Base-by-base conservation (phyloP, 2,329 filamentous ascomycete genomes). In the Setomelanomma holmii region DNA sequence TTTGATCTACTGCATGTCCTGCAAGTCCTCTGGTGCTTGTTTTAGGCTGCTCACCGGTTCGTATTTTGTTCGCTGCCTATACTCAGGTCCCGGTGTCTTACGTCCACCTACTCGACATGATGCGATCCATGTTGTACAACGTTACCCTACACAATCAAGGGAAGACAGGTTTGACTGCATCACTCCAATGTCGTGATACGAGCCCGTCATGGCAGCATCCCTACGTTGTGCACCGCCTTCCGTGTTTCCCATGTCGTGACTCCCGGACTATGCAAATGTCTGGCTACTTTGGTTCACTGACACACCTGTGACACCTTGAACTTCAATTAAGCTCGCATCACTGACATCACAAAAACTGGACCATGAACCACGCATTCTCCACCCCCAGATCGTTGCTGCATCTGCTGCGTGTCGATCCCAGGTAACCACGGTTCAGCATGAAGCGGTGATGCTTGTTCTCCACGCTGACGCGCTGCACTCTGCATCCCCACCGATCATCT, bases 181-280 rank as follows among this genome's bases (percentile, higher is more conserved):
- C 41, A n/a, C 44, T 51, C 33, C 44, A 36, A 42, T 49, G 41
- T 24, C 34, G 43, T 58, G 59, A 47, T 47, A 62, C 59, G 49
- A 48, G 23, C 24, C 43, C 44, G 43, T 52, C 52, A 53, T 54
- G 14, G 23, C 51, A 50, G 41, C 40, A 34, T 39, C 14, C 8
- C 24, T 17, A 23, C 40, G 27, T 39, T 40, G 44, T 53, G 34
- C 34, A 36, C 34, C 49, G 11, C 34, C 22, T n/a, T 10, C 43
- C 20, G 34, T 39, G 33, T 12, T 12, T 27, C 34, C 4, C 22
- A 30, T 16, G 30, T 20, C 7, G 14, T 21, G 30, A 30, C 22
- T 19, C 1, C 21, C 22, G n/a, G n/a, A n/a, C n/a, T n/a, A n/a
- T n/a, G n/a, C n/a, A n/a, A n/a, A n/a, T n/a, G n/a, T n/a, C n/a